Evolutionary conservation across 768 basidiomycete species (phyloP), one percentile per base, ranked within the genome.

Genomic region (Asterophora lycoperdoides): DNA sequence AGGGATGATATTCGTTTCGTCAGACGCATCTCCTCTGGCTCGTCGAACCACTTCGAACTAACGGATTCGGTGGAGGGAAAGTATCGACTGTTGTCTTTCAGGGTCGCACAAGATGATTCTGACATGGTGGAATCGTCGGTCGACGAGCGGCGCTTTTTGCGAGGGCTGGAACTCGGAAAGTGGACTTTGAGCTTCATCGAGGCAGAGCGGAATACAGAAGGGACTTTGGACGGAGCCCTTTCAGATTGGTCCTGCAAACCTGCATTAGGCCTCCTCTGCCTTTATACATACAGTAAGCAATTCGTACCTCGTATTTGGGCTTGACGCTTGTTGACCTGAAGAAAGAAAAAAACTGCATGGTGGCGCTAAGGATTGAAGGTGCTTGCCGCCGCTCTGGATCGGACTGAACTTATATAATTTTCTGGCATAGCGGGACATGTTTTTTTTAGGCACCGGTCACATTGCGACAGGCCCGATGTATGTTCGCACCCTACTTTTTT

Each of bases 321-420:
- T 32, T 48, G 1, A 15, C 11, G 2, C 7, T 46, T 41, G 41
- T 46, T 44, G 51, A 52, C 42, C 38, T 32, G 14, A 56, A 29
- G 18, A 53, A 53, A 17, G 55, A 41, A 11, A 50, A 44, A 41
- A 53, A 19, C 3, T 49, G 55, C 49, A 53, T 50, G 29, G 13
- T 39, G 45, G 20, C 4, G 40, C n/a, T 10, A n/a, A 10, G n/a
- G 26, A 33, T 4, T 20, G n/a, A 40, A 34, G 32, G 37, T 28
- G 23, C 26, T 41, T 4, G 40, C 2, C 3, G 8, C 23, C 20
- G 19, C 13, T 23, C 10, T 14, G 19, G 10, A 20, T 5, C 10
- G 29, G 29, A 10, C 9, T 32, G 30, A 32, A 32, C 13, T 32
- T 32, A 32, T 32, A 32, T 9, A 14, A 14, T 23, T 26, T 39